Evolutionary conservation across 2,329 filamentous ascomycete species (phyloP), one percentile per base, ranked within the genome.

Genomic region (Venturiaceae sp.): DNA sequence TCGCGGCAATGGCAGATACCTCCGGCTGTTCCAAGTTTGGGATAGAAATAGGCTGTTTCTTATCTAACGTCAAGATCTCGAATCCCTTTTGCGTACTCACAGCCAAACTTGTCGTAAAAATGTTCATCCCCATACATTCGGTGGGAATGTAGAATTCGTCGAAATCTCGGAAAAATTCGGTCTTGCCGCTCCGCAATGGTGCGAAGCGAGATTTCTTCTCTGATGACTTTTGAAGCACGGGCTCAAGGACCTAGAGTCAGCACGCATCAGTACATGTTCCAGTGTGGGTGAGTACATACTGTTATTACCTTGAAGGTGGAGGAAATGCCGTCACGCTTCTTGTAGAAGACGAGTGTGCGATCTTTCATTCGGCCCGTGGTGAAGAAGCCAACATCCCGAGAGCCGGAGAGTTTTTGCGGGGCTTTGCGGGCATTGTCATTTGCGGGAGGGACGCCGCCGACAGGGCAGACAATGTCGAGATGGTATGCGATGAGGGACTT

Each of bases 81-180:
- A 99, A 91, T 26, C 94, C 95, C 71, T 91, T 90, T 41, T 90
- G 83, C 0, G 92, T 97, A 21, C 90, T 86, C 53, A 99, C 90
- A 9, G 94, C 90, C 57, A 99, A 87, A 62, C 91, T 95, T 0
- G 87, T 90, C 70, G 96, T 90, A 82, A 97, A 99, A 56, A 99
- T 83, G 72, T 96, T 97, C 69, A 99, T 88, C 53, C 89, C 90
- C 72, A 87, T 96, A 71, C 91, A 96, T 69, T 99, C 95, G 2
- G 89, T 87, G 0, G 94, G 94, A 65, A 99, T 92, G 74, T 97
- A 99, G 74, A 99, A 99, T 65, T 97, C 94, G 75, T 99, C 94
- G 70, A 92, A 99, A 69, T 99, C 94, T 62, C 94, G 87, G 84
- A 97, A 99, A 66, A 92, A 92, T 66, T 99, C 94, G 0, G 92